phyloP scores from a whole-genome alignment of 352 stramenopile genomes.

The Phytophthora pseudosyringae region DNA sequence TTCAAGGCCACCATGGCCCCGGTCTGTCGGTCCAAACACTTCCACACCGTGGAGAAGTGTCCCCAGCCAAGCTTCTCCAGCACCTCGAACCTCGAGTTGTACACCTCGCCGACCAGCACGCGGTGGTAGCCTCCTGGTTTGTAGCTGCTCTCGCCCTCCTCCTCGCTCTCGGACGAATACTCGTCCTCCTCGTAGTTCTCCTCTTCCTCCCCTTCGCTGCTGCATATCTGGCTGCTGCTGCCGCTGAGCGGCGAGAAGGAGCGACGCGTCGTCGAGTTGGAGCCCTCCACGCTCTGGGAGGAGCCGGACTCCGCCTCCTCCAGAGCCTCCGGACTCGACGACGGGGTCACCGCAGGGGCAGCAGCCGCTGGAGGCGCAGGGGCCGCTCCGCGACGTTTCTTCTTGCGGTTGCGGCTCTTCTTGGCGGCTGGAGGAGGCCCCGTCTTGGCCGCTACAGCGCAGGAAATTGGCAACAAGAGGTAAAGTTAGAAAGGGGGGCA shows the following conservation, averaged over 20 bases:
- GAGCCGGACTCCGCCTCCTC: conserved; percentile 24
- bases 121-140: conserved; percentile 98
- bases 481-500: conserved; percentile 10
- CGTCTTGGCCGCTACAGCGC: conserved; percentile 17
- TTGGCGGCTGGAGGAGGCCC: conserved; percentile 20
- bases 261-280: conserved; percentile 34
- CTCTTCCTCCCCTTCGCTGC: conserved; percentile 31
- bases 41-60: conserved; percentile 99
- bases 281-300: conserved; percentile 30
- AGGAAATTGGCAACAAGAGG: conserved; percentile 9
- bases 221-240: conserved; percentile 29
- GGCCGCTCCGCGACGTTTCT: conserved; percentile 30
- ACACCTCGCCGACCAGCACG: conserved; percentile 93
- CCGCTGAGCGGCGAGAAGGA: conserved; percentile 43
- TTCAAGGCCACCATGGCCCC: conserved; percentile 94
- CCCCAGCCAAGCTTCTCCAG: conserved; percentile 99
- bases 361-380: conserved; percentile 12
- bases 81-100: conserved; percentile 95
- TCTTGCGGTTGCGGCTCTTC: conserved; percentile 44
- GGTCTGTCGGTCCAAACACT: conserved; percentile 92
- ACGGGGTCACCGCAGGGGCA: conserved; percentile 13
- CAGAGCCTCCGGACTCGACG: conserved; percentile 27
- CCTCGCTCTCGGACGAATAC: conserved; percentile 83
- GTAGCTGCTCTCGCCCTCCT: conserved; percentile 96
- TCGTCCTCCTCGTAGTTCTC: conserved; percentile 86